A percentile compares a stretch with the other conserved stretches of the same genome.
Evolutionary conservation across 2,329 filamentous ascomycete species (phyloP).

Genomic region (Scytalidium sp.): DNA sequence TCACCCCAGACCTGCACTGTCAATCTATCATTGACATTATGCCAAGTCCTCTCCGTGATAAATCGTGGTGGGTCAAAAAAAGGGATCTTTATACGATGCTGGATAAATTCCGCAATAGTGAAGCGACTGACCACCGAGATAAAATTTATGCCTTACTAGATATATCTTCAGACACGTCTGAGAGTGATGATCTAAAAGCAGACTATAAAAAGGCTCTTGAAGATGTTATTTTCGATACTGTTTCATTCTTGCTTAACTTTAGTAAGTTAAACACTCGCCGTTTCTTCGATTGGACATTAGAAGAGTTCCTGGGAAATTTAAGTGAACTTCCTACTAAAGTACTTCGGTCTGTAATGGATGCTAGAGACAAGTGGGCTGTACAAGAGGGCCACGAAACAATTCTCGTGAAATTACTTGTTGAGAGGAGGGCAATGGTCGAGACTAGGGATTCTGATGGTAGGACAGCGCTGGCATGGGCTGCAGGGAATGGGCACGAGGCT

Average conservation of each 20-base stretch:
- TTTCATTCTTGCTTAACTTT: conserved; percentile 7
- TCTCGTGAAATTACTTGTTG: conserved; percentile 8
- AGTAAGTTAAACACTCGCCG: conserved; percentile 2
- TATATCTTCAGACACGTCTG: conserved; percentile 7
- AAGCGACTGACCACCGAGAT: conserved; percentile 9
- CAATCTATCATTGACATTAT: conserved; percentile 13
- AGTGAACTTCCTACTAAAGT: conserved; percentile 5
- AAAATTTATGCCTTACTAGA: conserved; percentile 9
- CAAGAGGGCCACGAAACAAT: conserved; percentile 9
- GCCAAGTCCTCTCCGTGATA: conserved; percentile 5
- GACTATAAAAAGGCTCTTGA: conserved; percentile 9
- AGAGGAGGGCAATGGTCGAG: conserved; percentile 6
- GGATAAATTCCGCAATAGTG: conserved; percentile 10
- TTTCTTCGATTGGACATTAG: conserved; percentile 7
- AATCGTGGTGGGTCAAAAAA: conserved; percentile 9
- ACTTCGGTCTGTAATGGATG: conserved; percentile 4
- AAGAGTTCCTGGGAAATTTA: conserved; percentile 7
- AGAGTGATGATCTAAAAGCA: conserved; percentile 9
- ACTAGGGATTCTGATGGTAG: not conserved
- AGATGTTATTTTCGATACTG: conserved; percentile 11
- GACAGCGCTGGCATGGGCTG: conserved; percentile 3
- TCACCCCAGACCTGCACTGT: conserved; percentile 2
- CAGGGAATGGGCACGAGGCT: not conserved
- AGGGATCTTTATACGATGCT: conserved; percentile 8
- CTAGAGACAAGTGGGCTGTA: not conserved